Evolutionary conservation across 176 grass and related monocot species (phyloP), one percentile per base, ranked within the genome.

Genomic region (Aegilops umbellulata): DNA sequence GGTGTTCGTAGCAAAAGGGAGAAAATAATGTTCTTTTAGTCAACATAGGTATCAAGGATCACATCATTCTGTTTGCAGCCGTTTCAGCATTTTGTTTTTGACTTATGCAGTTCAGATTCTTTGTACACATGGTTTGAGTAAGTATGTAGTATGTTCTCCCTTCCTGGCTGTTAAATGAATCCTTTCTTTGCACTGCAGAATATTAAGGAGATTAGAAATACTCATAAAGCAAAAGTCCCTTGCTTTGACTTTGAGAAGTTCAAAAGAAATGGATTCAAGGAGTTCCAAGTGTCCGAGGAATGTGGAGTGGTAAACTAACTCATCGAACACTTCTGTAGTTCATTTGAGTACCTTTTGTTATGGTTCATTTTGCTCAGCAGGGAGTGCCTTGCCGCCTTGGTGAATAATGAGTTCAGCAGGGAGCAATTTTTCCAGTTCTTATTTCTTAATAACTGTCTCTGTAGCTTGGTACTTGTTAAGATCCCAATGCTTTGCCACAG

Each of bases 181-280:
- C 26, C 70, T 86, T n/a, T 76, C 39, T 80, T 95, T 82, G 9
- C 71, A 79, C 78, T 81, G 76, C 90, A 98, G 96, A 98, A 95
- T 84, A 95, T 98, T 84, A 84, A 86, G 77, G 96, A 95, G 63
- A 92, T 98, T 75, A 98, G 90, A 86, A 94, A 91, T 76, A 86
- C 60, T 84, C 93, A 94, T 80, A 94, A 95, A 80, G 92, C 90
- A 16, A 86, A 98, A 89, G 90, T 98, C 85, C 96, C 96, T 83
- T 94, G 92, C 82, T 98, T 95, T 14, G 93, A 98, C 88, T 95
- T 95, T 39, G 96, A 98, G 86, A 98, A 94, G 84, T 95, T 90
- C 64, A 90, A 85, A 49, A 92, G 96, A 86, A 91, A 94, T 81
- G 90, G 88, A 85, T 95, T 98, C 76, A 92, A 98, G 82, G 93